Evolutionary conservation across 2,329 filamentous ascomycete species (phyloP).

Genomic region (Colletotrichum kahawae): DNA sequence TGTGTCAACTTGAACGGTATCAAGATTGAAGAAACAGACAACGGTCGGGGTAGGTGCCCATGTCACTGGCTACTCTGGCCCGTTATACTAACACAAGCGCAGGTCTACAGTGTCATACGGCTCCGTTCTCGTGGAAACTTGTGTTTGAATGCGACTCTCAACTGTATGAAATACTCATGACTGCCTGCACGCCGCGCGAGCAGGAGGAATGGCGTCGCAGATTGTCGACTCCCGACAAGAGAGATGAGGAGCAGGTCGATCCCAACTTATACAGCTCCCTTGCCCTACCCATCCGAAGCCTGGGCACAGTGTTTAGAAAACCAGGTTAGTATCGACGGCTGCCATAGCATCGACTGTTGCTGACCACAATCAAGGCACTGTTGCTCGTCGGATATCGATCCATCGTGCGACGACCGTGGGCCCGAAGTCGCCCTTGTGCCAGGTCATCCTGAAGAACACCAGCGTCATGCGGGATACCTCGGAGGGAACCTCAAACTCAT

Average conservation of each 20-base stretch:
- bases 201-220: constrained; percentile 79
- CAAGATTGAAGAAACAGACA: constrained; percentile 74
- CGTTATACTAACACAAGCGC: constrained; percentile 23
- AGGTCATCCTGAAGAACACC: constrained; percentile 89
- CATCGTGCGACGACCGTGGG: constrained; percentile 79
- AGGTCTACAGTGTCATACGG: constrained; percentile 89
- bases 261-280: constrained; percentile 66
- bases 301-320: constrained; percentile 78
- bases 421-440: constrained; percentile 69
- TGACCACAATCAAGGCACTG: constrained; percentile 50
- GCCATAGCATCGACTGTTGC: background rate
- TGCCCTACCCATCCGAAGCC: constrained; percentile 71
- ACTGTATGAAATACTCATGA: constrained; percentile 84
- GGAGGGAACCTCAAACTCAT: constrained; percentile 42
- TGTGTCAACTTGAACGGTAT: constrained; percentile 72
- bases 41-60: constrained; percentile 67
- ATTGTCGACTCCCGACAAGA: constrained; percentile 58
- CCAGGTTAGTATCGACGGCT: constrained; percentile 52
- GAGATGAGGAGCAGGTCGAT: constrained; percentile 51
- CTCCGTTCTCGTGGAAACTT: constrained; percentile 90
- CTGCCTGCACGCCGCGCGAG: constrained; percentile 82
- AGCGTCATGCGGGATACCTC: constrained; percentile 66
- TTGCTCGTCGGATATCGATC: constrained; percentile 75
- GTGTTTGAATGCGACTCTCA: constrained; percentile 79
- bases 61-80: background rate